phyloP scores from a whole-genome alignment of 768 basidiomycete species.

The Hygrophorus pudorinus region DNA sequence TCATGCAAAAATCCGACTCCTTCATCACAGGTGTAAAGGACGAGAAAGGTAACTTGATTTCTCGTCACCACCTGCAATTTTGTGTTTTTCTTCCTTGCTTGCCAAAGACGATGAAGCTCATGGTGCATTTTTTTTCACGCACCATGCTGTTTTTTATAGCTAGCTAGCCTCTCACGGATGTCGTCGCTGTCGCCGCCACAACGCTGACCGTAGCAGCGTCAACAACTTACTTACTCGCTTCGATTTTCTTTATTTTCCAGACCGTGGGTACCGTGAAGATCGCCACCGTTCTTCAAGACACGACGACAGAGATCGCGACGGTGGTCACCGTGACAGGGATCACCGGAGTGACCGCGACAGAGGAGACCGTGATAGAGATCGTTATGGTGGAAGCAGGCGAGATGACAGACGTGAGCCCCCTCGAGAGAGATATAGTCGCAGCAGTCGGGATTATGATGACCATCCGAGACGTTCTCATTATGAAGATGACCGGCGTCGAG shows the following conservation, averaged over 20 bases:
- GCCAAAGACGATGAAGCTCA: constrained; percentile 46
- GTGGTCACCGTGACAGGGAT: constrained; percentile 42
- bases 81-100: constrained; percentile 21
- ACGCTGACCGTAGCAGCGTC: constrained; percentile 30
- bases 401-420: constrained; percentile 41
- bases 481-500: constrained; percentile 43
- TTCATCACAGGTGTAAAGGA: constrained; percentile 7
- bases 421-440: constrained; percentile 35
- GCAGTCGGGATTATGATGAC: constrained; percentile 37
- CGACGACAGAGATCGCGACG: constrained; percentile 42
- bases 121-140: constrained; percentile 48
- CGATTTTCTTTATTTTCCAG: constrained; percentile 33
- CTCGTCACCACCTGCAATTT: constrained; percentile 10
- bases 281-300: constrained; percentile 60
- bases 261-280: constrained; percentile 55
- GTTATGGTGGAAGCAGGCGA: constrained; percentile 28
- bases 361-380: constrained; percentile 23
- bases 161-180: constrained; percentile 42
- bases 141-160: constrained; percentile 53
- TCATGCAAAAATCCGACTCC: constrained; percentile 9
- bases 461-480: constrained; percentile 30
- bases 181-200: constrained; percentile 28
- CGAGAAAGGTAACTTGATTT: constrained; percentile 19
- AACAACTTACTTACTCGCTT: constrained; percentile 43
- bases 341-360: constrained; percentile 36